Evolutionary conservation across 129 eudicot species (phyloP), one percentile per base, ranked within the genome.

Genomic region (Lactuca sativa): DNA sequence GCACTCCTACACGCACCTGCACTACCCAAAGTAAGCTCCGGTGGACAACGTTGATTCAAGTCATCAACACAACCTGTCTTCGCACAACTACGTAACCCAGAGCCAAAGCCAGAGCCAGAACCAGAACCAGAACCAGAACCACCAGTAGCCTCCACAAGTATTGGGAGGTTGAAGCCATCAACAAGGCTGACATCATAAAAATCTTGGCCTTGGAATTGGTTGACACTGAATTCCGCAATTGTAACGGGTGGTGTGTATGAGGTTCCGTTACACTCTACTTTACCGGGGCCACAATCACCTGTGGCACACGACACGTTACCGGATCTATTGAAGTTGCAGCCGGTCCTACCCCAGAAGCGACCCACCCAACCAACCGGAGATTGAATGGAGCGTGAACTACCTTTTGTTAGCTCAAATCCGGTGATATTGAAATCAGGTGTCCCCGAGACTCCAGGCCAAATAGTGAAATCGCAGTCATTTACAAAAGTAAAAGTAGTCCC

Each of bases 321-420:
- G 8, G 66, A 64, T 64, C 7, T 57, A 64, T 30, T 64, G 49
- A 74, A 53, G 44, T 40, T 38, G 64, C 71, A 73, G 38, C 70
- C 55, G 6, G 70, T 73, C 18, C 77, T 54, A 14, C 70, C 77
- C 77, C 78, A 74, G 7, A 74, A n/a, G 5, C 15, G 4, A 41
- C 88, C 92, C 18, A 66, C 63, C 92, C 92, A 86, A 41, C 64
- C 72, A 7, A 15, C 44, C 7, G 84, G 84, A 15, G 79, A 78
- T 30, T 75, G 80, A 51, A 80, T 66, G 16, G 81, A 48, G 4
- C 60, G 88, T 0, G 82, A 78, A 11, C 3, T 34, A 8, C 81
- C 84, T 31, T 78, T 52, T 5, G 76, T 32, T 51, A 86, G 88
- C 84, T 83, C 84, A 44, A 86, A 86, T 7, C 86, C 92, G 8